Conservation (phyloP, 306 rosid genomes). For the Betula pendula region DNA sequence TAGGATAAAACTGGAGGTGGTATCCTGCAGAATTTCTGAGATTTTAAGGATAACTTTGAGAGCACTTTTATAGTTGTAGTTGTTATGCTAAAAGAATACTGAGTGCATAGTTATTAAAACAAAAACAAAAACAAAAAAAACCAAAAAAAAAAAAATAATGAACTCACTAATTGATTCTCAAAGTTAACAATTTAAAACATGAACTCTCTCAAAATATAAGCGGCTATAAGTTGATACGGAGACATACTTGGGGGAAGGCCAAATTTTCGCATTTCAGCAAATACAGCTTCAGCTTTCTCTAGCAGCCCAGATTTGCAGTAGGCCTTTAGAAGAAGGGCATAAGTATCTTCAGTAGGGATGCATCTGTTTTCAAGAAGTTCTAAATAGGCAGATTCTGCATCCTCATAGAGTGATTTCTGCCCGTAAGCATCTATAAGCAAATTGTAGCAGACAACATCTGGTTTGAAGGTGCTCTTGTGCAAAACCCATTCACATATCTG, state of each 20-base stretch:
- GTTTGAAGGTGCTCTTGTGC: constrained; percentile 77
- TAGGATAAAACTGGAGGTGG: neutral
- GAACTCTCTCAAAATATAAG: constrained; percentile 4
- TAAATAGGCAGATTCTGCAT: constrained; percentile 76
- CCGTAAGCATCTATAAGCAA: constrained; percentile 89
- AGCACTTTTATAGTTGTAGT: neutral
- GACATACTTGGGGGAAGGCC: constrained; percentile 77
- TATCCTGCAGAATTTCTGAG: neutral
- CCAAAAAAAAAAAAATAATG: neutral
- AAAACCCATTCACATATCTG: constrained; percentile 91
- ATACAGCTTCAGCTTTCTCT: constrained; percentile 79
- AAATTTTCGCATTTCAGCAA: constrained; percentile 71
- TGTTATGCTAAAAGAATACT: neutral
- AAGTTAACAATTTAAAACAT: constrained; percentile 5
- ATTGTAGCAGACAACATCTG: constrained; percentile 89
- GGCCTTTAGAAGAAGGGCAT: constrained; percentile 86
- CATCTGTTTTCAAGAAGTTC: constrained; percentile 75
- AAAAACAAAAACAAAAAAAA: no score
- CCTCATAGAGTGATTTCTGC: constrained; percentile 63
- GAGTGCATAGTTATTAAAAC: neutral
- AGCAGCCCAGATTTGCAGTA: constrained; percentile 74
- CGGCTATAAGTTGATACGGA: constrained; percentile 15
- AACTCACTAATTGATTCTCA: neutral
- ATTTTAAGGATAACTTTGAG: neutral
- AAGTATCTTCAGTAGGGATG: constrained; percentile 89